A percentile compares a stretch with the other conserved stretches of the same genome.
These are phyloP conservation scores for Dryadomyces quercus-mongolicae DNA, from an alignment of 2,329 filamentous ascomycete species.

Conservation along the genomic window DNA sequence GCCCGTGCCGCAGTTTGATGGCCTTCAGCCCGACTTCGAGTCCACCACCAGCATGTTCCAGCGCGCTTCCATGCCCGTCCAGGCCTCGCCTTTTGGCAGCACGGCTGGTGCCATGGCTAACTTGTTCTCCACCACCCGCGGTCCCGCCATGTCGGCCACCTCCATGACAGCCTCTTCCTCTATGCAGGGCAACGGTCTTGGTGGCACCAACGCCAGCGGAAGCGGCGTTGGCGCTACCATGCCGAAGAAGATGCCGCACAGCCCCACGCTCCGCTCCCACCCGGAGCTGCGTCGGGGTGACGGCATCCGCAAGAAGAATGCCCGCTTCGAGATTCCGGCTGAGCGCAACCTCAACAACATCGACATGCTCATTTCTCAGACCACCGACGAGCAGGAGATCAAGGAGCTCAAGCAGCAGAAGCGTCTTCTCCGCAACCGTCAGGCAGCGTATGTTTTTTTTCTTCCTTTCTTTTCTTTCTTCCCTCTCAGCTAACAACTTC, in stretches of 20 bases:
- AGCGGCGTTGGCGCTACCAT: slow-evolving; percentile 43
- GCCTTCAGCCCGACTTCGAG: slow-evolving; percentile 45
- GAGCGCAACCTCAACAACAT: slow-evolving; percentile 92
- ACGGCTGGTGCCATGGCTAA: slow-evolving; percentile 28
- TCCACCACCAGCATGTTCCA: slow-evolving; percentile 36
- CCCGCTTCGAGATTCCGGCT: slow-evolving; percentile 89
- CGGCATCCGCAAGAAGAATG: slow-evolving; percentile 97
- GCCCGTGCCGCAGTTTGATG: slow-evolving; percentile 59
- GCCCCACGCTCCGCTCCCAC: slow-evolving; percentile 58
- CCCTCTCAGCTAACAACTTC: slow-evolving; percentile 8
- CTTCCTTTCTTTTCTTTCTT: not conserved
- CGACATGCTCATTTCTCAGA: slow-evolving; percentile 79
- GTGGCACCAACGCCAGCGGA: slow-evolving; percentile 23
- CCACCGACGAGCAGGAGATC: slow-evolving; percentile 81
- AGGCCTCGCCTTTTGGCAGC: slow-evolving; percentile 41
- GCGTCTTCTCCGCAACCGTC: slow-evolving; percentile 82
- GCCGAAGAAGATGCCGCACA: slow-evolving; percentile 51
- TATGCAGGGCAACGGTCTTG: slow-evolving; percentile 7
- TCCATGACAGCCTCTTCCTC: slow-evolving; percentile 6
- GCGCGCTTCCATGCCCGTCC: slow-evolving; percentile 26
- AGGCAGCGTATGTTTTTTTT: slow-evolving; percentile 68
- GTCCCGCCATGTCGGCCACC: not conserved
- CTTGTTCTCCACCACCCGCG: slow-evolving; percentile 33
- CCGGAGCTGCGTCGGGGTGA: slow-evolving; percentile 69
- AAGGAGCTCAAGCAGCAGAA: slow-evolving; percentile 99